Percentiles rank a stretch among this genome's conserved stretches.
phyloP scores from a whole-genome alignment of 495 filamentous ascomycete genomes.

The Aspergillus sclerotiicarbonarius region DNA sequence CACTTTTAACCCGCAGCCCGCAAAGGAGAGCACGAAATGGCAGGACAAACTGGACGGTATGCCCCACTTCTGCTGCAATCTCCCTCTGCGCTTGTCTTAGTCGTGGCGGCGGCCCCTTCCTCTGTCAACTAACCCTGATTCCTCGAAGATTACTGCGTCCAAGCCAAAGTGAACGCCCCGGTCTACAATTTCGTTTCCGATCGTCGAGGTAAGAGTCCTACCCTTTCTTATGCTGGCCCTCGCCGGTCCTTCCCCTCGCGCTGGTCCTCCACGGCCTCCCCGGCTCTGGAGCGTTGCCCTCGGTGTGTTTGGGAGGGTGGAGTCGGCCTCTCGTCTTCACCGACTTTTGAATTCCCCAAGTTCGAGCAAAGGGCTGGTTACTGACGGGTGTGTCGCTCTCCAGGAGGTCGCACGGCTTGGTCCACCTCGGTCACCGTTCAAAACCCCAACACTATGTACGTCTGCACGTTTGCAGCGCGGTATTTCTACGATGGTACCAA shows the following conservation, averaged over 20 bases:
- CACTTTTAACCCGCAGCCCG: not conserved
- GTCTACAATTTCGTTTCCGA: constrained; percentile 73
- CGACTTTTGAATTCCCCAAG: constrained; percentile 34
- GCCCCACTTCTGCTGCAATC: constrained; percentile 28
- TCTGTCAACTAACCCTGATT: constrained; percentile 11
- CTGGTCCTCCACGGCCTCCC: not conserved
- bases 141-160: constrained; percentile 58
- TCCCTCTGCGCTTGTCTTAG: constrained; percentile 2
- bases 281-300: constrained; percentile 2
- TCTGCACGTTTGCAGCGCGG: constrained; percentile 57
- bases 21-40: constrained; percentile 30
- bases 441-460: constrained; percentile 29
- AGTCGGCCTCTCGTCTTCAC: constrained; percentile 32
- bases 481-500: constrained; percentile 92
- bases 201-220: constrained; percentile 60
- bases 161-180: constrained; percentile 53
- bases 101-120: constrained; percentile 2
- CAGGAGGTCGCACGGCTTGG: constrained; percentile 91
- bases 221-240: constrained; percentile 10
- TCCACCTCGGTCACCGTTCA: constrained; percentile 66
- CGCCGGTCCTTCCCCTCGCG: constrained; percentile 9
- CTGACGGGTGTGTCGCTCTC: constrained; percentile 17
- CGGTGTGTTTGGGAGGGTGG: constrained; percentile 28
- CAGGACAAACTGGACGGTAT: constrained; percentile 54
- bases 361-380: constrained; percentile 9